phyloP scores from a whole-genome alignment of 768 basidiomycete genomes.

The Macrolepiota fuliginosa region DNA sequence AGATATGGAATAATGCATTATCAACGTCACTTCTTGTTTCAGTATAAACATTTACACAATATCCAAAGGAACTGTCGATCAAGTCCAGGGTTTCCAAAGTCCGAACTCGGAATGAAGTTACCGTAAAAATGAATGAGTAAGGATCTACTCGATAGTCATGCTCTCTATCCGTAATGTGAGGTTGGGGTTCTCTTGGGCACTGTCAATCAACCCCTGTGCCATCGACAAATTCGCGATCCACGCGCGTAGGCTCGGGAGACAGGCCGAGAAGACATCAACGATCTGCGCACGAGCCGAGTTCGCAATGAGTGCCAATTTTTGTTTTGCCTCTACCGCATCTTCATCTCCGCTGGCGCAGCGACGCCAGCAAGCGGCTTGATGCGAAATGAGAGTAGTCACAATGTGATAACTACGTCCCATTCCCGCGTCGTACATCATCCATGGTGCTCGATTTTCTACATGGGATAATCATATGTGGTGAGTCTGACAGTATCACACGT shows the following conservation, averaged over 20 bases:
- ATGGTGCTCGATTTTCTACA: neutral
- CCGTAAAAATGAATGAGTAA: slow-evolving; percentile 8
- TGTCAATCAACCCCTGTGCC: slow-evolving; percentile 48
- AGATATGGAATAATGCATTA: no score
- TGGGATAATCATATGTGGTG: neutral
- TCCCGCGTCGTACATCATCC: neutral
- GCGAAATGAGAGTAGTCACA: slow-evolving; percentile 44
- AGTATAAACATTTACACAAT: no score
- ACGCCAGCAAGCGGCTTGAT: no score
- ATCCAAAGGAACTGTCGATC: no score
- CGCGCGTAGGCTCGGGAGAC: slow-evolving; percentile 45
- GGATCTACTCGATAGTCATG: slow-evolving; percentile 29
- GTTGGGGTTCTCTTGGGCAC: slow-evolving; percentile 48
- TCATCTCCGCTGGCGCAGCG: no score
- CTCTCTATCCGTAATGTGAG: slow-evolving; percentile 47
- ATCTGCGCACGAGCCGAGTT: slow-evolving; percentile 38
- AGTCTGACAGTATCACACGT: neutral
- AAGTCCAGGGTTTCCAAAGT: neutral
- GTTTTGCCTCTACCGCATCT: neutral
- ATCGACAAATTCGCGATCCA: slow-evolving; percentile 44
- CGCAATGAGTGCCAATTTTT: no score
- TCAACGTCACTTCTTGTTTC: no score
- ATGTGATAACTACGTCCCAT: neutral
- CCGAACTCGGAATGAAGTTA: neutral
- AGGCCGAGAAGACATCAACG: slow-evolving; percentile 39